Conservation (phyloP, 2,329 filamentous ascomycete genomes). For the Raffaelea deltoideospora region DNA sequence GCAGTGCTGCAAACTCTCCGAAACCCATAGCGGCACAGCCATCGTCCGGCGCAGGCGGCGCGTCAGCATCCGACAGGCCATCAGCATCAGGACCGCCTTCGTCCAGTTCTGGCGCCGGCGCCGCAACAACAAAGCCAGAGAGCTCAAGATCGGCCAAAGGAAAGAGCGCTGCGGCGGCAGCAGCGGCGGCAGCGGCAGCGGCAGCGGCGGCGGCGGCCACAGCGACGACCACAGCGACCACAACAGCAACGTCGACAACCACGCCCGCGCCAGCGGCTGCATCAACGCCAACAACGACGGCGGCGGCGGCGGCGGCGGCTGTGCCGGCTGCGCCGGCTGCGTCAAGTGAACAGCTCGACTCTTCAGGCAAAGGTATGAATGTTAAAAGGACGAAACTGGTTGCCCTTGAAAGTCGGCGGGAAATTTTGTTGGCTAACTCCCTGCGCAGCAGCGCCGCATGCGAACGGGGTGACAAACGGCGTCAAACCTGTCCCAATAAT, state of each 20-base stretch:
- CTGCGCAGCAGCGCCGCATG: conserved; percentile 19
- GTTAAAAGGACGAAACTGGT: no score
- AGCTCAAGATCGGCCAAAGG: conserved; percentile 22
- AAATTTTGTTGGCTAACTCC: conserved; percentile 1
- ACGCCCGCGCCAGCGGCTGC: conserved; percentile 7
- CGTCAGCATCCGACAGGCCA: conserved; percentile 14
- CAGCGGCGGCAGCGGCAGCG: conserved; percentile 19
- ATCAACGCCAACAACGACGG: conserved; percentile 19
- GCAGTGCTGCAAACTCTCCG: conserved; percentile 40
- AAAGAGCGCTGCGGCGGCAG: conserved; percentile 17
- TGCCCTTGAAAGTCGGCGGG: not conserved
- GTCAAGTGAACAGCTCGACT: no score
- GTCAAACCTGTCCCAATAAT: conserved; percentile 23
- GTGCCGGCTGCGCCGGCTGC: no score
- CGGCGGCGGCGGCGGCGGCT: no score
- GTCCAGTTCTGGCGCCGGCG: conserved; percentile 1
- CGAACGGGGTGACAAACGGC: conserved; percentile 38
- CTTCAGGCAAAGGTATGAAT: conserved; percentile 23
- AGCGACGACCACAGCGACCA: not conserved
- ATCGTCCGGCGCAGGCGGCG: conserved; percentile 17
- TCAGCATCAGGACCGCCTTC: no score
- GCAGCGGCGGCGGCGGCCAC: conserved; percentile 6
- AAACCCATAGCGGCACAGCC: conserved; percentile 32
- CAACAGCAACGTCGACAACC: not conserved
- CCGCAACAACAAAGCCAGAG: conserved; percentile 16